A percentile compares a stretch with the other conserved stretches of the same genome.
phyloP scores from a whole-genome alignment of 2,329 filamentous ascomycete genomes.

The Aspergillus spinulosporus region DNA sequence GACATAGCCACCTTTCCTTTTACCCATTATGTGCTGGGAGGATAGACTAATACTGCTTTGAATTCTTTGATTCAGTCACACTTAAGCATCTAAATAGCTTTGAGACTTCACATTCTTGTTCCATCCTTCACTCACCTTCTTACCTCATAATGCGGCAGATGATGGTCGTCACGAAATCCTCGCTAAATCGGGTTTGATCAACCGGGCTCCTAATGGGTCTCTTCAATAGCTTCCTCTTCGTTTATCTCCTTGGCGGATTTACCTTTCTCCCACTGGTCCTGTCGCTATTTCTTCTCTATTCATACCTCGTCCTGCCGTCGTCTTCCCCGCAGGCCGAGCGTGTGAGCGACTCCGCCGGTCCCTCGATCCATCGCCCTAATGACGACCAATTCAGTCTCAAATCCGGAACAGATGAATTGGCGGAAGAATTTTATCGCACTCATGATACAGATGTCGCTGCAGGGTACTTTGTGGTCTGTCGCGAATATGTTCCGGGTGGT shows the following conservation, averaged over 20 bases:
- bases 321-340: slow-evolving; percentile 26
- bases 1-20: too few relatives aligned
- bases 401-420: slow-evolving; percentile 58
- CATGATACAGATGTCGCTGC: slow-evolving; percentile 77
- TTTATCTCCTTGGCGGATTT: slow-evolving; percentile 82
- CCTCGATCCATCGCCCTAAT: slow-evolving; percentile 52
- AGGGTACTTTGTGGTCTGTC: slow-evolving; percentile 91
- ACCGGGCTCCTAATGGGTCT: slow-evolving; percentile 43
- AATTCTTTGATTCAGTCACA: too few relatives aligned
- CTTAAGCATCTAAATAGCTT: too few relatives aligned
- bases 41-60: too few relatives aligned
- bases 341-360: slow-evolving; percentile 40
- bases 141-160: slow-evolving; percentile 23
- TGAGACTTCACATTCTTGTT: too few relatives aligned
- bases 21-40: too few relatives aligned
- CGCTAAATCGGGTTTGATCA: slow-evolving; percentile 32
- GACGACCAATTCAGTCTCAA: slow-evolving; percentile 68
- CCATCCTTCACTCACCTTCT: neutral
- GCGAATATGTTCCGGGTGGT: slow-evolving; percentile 87
- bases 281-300: slow-evolving; percentile 61
- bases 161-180: slow-evolving; percentile 31
- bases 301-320: slow-evolving; percentile 66
- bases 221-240: slow-evolving; percentile 61
- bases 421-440: slow-evolving; percentile 61
- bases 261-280: slow-evolving; percentile 80